Percentiles rank a stretch among this genome's conserved stretches.
phyloP scores from a whole-genome alignment of 306 rosid genomes.

The Gleditsia sinensis region DNA sequence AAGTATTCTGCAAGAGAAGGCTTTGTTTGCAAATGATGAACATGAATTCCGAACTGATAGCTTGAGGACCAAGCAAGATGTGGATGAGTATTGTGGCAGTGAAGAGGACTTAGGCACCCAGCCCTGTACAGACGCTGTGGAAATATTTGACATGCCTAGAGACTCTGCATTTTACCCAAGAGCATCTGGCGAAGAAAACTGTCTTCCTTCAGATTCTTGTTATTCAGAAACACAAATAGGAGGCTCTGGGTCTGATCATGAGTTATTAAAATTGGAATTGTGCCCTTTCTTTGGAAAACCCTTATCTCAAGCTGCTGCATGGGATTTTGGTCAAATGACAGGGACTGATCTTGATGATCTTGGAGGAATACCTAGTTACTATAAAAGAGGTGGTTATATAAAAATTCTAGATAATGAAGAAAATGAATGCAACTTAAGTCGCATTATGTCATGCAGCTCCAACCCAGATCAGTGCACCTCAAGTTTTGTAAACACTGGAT shows the following conservation, averaged over 20 bases:
- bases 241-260: constrained; percentile 39
- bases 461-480: constrained; percentile 40
- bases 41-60: constrained; percentile 41
- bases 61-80: constrained; percentile 47
- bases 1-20: constrained; percentile 47
- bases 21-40: constrained; percentile 44
- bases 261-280: constrained; percentile 43
- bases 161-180: constrained; percentile 43
- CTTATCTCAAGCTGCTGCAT: constrained; percentile 38
- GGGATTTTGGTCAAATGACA: constrained; percentile 41
- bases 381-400: constrained; percentile 30
- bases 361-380: constrained; percentile 41
- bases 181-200: constrained; percentile 42
- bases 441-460: constrained; percentile 39
- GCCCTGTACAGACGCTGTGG: constrained; percentile 39
- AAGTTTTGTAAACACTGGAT: constrained; percentile 39
- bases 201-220: constrained; percentile 37
- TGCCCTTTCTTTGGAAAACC: constrained; percentile 31
- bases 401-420: constrained; percentile 39
- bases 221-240: constrained; percentile 33
- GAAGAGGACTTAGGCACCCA: constrained; percentile 32
- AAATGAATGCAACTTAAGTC: constrained; percentile 37
- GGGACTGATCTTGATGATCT: constrained; percentile 40
- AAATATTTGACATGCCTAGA: constrained; percentile 35
- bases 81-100: constrained; percentile 32